Evolutionary conservation across 2,329 filamentous ascomycete genomes (phyloP), one percentile per base, ranked within the genome.

Genomic region (Colletotrichum costaricense): DNA sequence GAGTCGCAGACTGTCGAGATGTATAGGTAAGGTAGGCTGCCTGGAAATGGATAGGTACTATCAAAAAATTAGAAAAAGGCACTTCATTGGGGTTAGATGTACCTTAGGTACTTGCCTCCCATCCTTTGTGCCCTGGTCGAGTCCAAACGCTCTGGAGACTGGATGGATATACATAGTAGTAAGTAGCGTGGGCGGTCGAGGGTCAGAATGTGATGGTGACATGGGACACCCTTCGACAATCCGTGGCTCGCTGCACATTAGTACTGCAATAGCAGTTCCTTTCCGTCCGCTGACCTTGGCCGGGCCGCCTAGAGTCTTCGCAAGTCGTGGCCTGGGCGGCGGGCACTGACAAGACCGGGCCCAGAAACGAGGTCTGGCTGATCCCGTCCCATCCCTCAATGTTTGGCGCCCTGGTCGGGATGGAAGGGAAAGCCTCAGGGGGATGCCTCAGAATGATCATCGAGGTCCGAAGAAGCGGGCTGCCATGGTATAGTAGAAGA

Each of bases 221-320:
- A 72, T 72, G 66, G 69, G 35, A 72, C 7, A 54, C 59, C 59
- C 66, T 64, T 46, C 38, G 24, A 69, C 22, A n/a, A 19, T 24
- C 19, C 57, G 54, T 28, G 4, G 16, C n/a, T 28, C 26, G 38
- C 59, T 62, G 38, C 38, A 16, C 26, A 63, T 22, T 33, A 63
- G 59, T 30, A 63, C 59, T 52, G 59, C 38, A 30, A 33, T n/a
- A 63, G 24, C 24, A 68, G 68, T 67, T 26, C 49, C 9, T 60
- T 71, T 56, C 28, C 56, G 60, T 59, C 26, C 46, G 24, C 57
- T 63, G 49, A 54, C 65, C 65, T 72, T 72, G 69, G 58, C 57
- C 65, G 28, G 52, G 54, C 35, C 35, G 38, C 19, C 38, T 24
- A 19, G 19, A 49, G 42, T 49, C 19, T 22, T 49, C 19, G 19